Percentiles rank a stretch among this genome's conserved stretches.
Conservation (phyloP, 192 early-diverging fungal genomes). For the Gaertneriomyces semiglobifer region DNA sequence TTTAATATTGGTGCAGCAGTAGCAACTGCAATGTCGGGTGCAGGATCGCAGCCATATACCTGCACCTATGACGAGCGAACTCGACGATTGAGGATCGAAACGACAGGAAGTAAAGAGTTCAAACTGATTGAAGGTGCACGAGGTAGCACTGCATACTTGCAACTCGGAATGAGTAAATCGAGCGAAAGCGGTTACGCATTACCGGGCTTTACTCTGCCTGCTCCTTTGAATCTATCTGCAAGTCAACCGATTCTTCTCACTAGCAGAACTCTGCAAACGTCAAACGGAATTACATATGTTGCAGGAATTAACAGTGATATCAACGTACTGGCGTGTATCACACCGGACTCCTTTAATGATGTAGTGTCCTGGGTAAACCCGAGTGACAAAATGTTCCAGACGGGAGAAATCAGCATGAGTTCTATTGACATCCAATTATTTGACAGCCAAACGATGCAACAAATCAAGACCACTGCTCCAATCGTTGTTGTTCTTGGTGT, state of each 20-base stretch:
- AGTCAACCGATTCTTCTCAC: neutral
- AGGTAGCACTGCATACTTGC: conserved; percentile 1
- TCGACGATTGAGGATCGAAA: neutral
- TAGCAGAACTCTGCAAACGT: neutral
- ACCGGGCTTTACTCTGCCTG: neutral
- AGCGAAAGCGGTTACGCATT: neutral
- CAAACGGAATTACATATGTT: neutral
- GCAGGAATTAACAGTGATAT: too few relatives aligned
- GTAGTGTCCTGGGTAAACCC: too few relatives aligned
- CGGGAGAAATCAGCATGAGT: too few relatives aligned
- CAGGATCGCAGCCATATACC: neutral
- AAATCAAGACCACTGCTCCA: too few relatives aligned
- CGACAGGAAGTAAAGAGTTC: neutral
- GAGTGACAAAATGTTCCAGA: too few relatives aligned
- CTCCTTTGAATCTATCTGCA: neutral
- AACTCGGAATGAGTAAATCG: conserved; percentile 5
- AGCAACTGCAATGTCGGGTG: conserved; percentile 3
- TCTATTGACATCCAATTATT: too few relatives aligned
- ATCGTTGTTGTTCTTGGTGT: too few relatives aligned
- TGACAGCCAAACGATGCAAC: too few relatives aligned
- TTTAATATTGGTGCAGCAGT: too few relatives aligned
- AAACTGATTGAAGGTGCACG: too few relatives aligned
- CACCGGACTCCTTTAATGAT: too few relatives aligned
- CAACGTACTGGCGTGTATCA: too few relatives aligned
- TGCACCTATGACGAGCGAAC: neutral